Base-by-base conservation (phyloP, 768 basidiomycete genomes). In the Kwoniella sp. region DNA sequence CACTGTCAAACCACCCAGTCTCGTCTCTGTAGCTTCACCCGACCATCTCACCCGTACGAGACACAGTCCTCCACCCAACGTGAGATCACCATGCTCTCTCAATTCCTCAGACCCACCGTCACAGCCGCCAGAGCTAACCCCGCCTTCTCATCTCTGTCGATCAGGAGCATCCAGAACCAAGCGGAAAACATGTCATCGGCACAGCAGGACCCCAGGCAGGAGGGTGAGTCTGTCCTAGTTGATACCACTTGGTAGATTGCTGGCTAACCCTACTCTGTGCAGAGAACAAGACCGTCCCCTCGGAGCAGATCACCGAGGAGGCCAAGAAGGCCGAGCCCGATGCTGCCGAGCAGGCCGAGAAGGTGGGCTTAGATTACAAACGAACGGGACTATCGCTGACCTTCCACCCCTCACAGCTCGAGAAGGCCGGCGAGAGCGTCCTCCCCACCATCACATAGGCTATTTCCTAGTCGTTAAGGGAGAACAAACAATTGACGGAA, bases 291-390 rank as follows among this genome's bases (percentile, higher is more conserved):
- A n/a, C n/a, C 32, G 31, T 42, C 33, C 50, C 67, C 15, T 36
- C 64, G 3, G 67, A 69, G 52, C 46, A 59, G 40, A 57, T 69
- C 39, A 53, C 67, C 14, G 47, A 57, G 22, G 59, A 61, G 38
- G 67, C 64, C 15, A 64, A 57, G 49, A 43, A 62, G 40, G 55
- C 53, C 25, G 67, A 69, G 31, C 67, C 67, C 20, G 67, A 69
- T 60, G 67, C 67, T 36, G 67, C 19, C 12, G 65, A 69, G 42
- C 39, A 50, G 23, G 55, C 51, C 25, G 42, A 62, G 33, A 51
- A 69, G 62, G 67, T 69, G 50, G 46, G 67, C n/a, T n/a, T n/a
- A n/a, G n/a, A n/a, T 59, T 26, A 36, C 15, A 5, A 12, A n/a
- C 20, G 34, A 36, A n/a, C 5, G 15, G 34, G 34, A 6, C 10